These are phyloP conservation scores for Dalbergia cochinchinensis DNA, from an alignment of 306 rosid genomes.

Conservation along the genomic window DNA sequence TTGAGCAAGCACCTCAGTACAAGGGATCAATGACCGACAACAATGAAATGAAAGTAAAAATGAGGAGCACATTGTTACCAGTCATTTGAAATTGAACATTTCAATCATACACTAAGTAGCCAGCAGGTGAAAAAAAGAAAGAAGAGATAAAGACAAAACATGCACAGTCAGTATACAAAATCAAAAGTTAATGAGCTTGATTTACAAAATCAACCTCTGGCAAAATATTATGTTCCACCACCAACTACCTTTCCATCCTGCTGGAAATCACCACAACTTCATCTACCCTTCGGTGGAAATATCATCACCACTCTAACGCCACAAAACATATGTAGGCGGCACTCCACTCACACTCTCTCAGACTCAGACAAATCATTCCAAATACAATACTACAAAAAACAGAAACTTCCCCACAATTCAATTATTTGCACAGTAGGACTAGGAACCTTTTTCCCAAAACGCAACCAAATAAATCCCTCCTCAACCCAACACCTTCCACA, in stretches of 20 bases:
- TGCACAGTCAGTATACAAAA: constrained; percentile 27
- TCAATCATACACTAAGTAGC: background rate
- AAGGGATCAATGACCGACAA: constrained; percentile 32
- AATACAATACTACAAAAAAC: constrained; percentile 50
- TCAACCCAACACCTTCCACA: background rate
- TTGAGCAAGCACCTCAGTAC: background rate
- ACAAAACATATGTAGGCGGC: constrained; percentile 33
- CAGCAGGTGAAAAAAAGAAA: constrained; percentile 21
- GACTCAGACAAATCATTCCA: constrained; percentile 28
- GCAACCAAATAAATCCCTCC: constrained; percentile 55
- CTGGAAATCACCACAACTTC: constrained; percentile 49
- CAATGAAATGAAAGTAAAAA: constrained; percentile 30
- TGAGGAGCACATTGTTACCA: background rate
- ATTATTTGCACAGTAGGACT: constrained; percentile 48
- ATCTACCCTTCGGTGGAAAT: constrained; percentile 8
- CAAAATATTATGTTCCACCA: constrained; percentile 37
- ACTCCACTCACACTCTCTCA: constrained; percentile 27
- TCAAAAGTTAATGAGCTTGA: constrained; percentile 37
- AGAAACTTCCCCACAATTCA: constrained; percentile 41
- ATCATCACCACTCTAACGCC: background rate
- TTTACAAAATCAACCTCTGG: constrained; percentile 36
- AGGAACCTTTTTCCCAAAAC: constrained; percentile 42
- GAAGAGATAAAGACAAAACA: constrained; percentile 48
- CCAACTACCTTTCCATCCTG: constrained; percentile 47
- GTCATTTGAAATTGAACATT: constrained; percentile 21